A percentile compares a stretch with the other conserved stretches of the same genome.
Evolutionary conservation across 2,329 filamentous ascomycete species (phyloP).

Genomic region (Nigrospora oryzae): DNA sequence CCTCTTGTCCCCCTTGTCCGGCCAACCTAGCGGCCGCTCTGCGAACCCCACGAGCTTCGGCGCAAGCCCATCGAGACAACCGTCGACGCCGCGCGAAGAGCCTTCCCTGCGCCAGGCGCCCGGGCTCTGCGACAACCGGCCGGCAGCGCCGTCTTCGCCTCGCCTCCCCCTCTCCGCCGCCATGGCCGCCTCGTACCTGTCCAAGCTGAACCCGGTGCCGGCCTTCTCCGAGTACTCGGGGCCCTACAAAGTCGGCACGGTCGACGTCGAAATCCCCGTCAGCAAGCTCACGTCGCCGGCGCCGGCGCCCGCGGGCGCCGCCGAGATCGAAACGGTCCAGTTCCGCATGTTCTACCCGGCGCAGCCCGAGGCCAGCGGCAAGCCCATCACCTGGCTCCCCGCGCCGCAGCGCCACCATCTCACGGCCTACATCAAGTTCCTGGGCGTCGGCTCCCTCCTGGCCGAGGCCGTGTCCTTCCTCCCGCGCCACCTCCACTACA

Average conservation of each 20-base stretch:
- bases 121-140: no score
- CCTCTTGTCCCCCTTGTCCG: no score
- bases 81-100: no score
- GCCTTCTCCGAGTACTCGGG: constrained; percentile 69
- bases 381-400: constrained; percentile 68
- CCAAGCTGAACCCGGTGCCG: constrained; percentile 58
- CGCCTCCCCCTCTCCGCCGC: no score
- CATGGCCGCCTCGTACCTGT: constrained; percentile 38
- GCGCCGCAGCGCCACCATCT: constrained; percentile 67
- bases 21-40: no score
- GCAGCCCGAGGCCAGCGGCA: constrained; percentile 38
- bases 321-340: constrained; percentile 61
- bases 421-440: constrained; percentile 66
- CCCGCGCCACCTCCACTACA: constrained; percentile 64
- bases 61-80: no score
- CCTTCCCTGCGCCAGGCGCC: no score
- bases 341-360: constrained; percentile 81
- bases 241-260: constrained; percentile 68
- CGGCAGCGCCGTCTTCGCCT: no score
- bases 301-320: constrained; percentile 41
- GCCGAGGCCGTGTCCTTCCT: constrained; percentile 56
- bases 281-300: constrained; percentile 47
- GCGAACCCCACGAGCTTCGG: no score
- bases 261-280: constrained; percentile 73
- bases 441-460: constrained; percentile 54